phyloP scores from a whole-genome alignment of 1,284 basidiomycete species.

The Boletus mariae region DNA sequence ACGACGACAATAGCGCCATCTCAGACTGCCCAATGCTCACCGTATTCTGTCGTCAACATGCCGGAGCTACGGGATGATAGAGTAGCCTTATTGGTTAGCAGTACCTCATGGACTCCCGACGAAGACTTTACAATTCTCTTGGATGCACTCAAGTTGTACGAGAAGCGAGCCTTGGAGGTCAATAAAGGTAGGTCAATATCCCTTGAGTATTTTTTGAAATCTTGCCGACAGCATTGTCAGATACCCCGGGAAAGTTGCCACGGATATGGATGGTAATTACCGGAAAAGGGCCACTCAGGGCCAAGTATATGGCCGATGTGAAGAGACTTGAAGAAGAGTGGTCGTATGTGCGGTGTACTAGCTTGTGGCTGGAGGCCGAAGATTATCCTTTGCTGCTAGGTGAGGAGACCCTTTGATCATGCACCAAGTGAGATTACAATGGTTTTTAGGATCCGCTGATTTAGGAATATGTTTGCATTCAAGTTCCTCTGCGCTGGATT shows the following conservation, averaged over 20 bases:
- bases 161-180: conserved; percentile 49
- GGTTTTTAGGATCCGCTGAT: conserved; percentile 78
- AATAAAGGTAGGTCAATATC: conserved; percentile 17
- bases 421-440: conserved; percentile 4
- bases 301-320: conserved; percentile 69
- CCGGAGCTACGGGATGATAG: conserved; percentile 61
- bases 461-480: conserved; percentile 89
- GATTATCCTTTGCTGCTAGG: conserved; percentile 86
- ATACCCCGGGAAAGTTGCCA: conserved; percentile 48
- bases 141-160: conserved; percentile 68
- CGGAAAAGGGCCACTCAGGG: conserved; percentile 83
- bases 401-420: conserved; percentile 32
- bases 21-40: conserved; percentile 18
- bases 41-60: conserved; percentile 36
- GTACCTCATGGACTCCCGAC: conserved; percentile 97
- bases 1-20: conserved; percentile 22
- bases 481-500: conserved; percentile 86
- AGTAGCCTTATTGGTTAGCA: conserved; percentile 85
- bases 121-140: conserved; percentile 91
- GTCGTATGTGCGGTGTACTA: conserved; percentile 80
- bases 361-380: conserved; percentile 82
- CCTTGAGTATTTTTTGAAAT: background rate
- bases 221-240: conserved; percentile 7
- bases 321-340: conserved; percentile 61
- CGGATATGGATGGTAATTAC: conserved; percentile 84